These are phyloP conservation scores for Xerophyta viscosa DNA, from an alignment of 106 monocot species.

Conservation along the genomic window DNA sequence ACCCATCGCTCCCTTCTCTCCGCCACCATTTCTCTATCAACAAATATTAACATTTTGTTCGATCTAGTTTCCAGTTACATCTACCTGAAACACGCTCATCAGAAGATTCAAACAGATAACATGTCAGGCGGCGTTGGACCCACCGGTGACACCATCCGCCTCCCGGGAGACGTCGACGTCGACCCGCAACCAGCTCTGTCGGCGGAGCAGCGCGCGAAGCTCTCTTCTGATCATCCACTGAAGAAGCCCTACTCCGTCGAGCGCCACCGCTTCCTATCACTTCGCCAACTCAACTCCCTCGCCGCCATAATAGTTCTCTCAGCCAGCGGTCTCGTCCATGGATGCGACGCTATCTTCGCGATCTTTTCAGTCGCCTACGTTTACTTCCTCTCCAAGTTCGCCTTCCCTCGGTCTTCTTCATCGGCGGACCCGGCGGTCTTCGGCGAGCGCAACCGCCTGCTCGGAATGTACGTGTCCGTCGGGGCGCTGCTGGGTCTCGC, in stretches of 20 bases:
- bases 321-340: constrained; percentile 45
- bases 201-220: not conserved
- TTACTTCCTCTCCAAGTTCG: constrained; percentile 35
- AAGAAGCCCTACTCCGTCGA: not conserved
- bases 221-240: not conserved
- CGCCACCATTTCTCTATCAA: too few species aligned
- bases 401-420: constrained; percentile 24
- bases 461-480: constrained; percentile 24
- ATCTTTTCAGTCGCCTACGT: constrained; percentile 43
- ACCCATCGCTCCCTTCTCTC: too few species aligned
- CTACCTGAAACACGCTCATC: too few species aligned
- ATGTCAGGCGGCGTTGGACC: constrained; percentile 16
- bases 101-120: too few species aligned
- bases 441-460: constrained; percentile 12
- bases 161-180: not conserved
- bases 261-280: constrained; percentile 44
- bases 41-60: too few species aligned
- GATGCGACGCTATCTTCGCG: constrained; percentile 39
- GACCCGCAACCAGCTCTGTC: not conserved
- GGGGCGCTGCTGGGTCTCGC: constrained; percentile 45
- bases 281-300: constrained; percentile 62
- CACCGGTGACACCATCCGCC: constrained; percentile 10
- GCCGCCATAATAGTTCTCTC: constrained; percentile 38
- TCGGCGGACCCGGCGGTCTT: constrained; percentile 13
- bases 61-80: too few species aligned